Percentiles rank a stretch among this genome's conserved stretches.
These are phyloP conservation scores for Grosmannia huntii DNA, from an alignment of 2,329 filamentous ascomycete species.

Conservation along the genomic window DNA sequence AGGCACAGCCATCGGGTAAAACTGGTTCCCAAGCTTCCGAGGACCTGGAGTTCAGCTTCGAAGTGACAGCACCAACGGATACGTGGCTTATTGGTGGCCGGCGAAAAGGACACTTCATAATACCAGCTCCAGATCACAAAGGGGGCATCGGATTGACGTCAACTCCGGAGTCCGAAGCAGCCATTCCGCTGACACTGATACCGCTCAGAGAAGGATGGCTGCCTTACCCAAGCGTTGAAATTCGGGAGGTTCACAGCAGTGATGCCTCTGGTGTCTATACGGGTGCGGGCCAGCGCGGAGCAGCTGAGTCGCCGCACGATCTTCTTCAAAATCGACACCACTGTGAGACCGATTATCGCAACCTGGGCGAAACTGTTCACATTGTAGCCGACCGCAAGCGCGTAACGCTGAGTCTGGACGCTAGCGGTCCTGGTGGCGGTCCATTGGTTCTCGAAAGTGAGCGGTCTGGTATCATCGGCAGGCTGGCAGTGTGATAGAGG, in stretches of 20 bases:
- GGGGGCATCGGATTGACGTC: slow-evolving; percentile 19
- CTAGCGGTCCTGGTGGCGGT: slow-evolving; percentile 51
- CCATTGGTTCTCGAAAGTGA: slow-evolving; percentile 56
- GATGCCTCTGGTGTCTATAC: slow-evolving; percentile 4
- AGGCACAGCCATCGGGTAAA: slow-evolving; percentile 11
- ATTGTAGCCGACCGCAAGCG: slow-evolving; percentile 59
- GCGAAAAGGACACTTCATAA: slow-evolving; percentile 64
- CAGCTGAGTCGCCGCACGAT: not conserved
- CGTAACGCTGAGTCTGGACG: slow-evolving; percentile 62
- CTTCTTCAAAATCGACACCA: slow-evolving; percentile 17
- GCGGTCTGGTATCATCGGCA: slow-evolving; percentile 20
- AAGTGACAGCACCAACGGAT: slow-evolving; percentile 60
- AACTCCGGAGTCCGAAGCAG: slow-evolving; percentile 34
- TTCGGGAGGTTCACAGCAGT: slow-evolving; percentile 45
- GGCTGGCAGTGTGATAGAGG: slow-evolving; percentile 20
- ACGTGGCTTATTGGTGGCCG: slow-evolving; percentile 78
- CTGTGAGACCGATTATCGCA: slow-evolving; percentile 72
- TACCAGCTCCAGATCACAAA: slow-evolving; percentile 24
- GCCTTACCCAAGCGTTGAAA: slow-evolving; percentile 67
- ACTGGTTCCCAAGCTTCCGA: slow-evolving; percentile 8
- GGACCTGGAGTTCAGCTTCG: slow-evolving; percentile 68
- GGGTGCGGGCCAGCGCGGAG: not conserved
- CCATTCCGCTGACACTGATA: slow-evolving; percentile 62
- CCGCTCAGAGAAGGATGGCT: slow-evolving; percentile 67
- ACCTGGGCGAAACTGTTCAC: slow-evolving; percentile 62